Conservation (phyloP, 2,329 filamentous ascomycete genomes). For the Tolypocladium paradoxum region DNA sequence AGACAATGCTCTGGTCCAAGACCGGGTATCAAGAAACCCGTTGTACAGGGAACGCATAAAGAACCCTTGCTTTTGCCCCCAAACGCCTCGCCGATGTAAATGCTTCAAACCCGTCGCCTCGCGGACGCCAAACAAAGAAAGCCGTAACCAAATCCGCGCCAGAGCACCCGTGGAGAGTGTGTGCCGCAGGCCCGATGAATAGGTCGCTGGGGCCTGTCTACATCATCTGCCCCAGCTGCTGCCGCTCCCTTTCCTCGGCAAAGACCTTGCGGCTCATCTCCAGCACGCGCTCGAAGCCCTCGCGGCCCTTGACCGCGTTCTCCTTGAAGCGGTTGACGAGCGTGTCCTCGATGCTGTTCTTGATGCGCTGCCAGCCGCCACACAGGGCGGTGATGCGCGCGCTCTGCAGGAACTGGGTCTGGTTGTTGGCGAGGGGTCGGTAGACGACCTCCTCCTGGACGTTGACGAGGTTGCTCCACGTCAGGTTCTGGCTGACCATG, state of each 20-base stretch:
- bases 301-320: conserved; percentile 80
- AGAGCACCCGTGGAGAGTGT: not conserved
- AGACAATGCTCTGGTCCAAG: not conserved
- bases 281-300: conserved; percentile 91
- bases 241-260: conserved; percentile 69
- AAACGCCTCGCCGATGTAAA: not conserved
- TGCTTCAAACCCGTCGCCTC: not conserved
- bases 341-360: conserved; percentile 89
- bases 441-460: conserved; percentile 92
- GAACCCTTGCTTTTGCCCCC: not conserved
- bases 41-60: not conserved
- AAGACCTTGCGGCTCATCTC: conserved; percentile 90
- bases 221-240: conserved; percentile 5
- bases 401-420: conserved; percentile 78
- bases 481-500: conserved; percentile 94
- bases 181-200: not conserved
- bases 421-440: conserved; percentile 44
- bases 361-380: conserved; percentile 94
- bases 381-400: conserved; percentile 90
- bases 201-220: not conserved
- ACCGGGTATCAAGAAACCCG: not conserved
- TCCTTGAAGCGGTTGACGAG: conserved; percentile 82
- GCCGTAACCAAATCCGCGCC: not conserved
- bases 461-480: conserved; percentile 78
- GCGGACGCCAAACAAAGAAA: not conserved